phyloP scores from a whole-genome alignment of 306 rosid genomes.

The Cyamopsis tetragonoloba region DNA sequence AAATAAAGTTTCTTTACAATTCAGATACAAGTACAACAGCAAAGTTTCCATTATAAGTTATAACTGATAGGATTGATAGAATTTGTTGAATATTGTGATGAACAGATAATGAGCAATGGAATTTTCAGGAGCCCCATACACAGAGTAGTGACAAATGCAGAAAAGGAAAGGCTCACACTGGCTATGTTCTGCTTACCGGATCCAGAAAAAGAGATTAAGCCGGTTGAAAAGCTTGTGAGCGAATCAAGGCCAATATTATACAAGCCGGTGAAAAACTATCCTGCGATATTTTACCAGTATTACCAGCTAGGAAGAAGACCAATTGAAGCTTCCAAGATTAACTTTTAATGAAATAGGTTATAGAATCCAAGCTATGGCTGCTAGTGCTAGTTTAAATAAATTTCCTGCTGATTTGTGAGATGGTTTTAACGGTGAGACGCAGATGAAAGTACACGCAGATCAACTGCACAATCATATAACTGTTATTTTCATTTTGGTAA shows the following conservation, averaged over 20 bases:
- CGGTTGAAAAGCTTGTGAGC: slow-evolving; percentile 38
- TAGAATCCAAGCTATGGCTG: background rate
- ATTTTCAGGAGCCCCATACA: slow-evolving; percentile 63
- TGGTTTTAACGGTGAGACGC: too few species aligned
- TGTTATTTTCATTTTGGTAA: background rate
- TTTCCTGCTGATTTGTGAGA: background rate
- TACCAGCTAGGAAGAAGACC: slow-evolving; percentile 61
- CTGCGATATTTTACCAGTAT: slow-evolving; percentile 39
- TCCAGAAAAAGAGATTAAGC: slow-evolving; percentile 47
- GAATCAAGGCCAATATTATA: slow-evolving; percentile 51
- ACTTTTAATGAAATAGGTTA: background rate
- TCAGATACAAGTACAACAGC: background rate
- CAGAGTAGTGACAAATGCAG: slow-evolving; percentile 47
- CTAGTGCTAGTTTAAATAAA: background rate
- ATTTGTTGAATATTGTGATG: slow-evolving; percentile 15
- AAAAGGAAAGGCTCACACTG: slow-evolving; percentile 52
- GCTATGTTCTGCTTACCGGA: slow-evolving; percentile 56
- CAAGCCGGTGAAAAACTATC: slow-evolving; percentile 41
- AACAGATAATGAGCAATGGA: slow-evolving; percentile 60
- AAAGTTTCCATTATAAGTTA: background rate
- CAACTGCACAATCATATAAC: too few species aligned
- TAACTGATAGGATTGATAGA: background rate
- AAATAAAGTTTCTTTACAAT: background rate
- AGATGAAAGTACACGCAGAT: too few species aligned
- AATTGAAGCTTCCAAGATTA: slow-evolving; percentile 53